phyloP scores from a whole-genome alignment of 148 eudicot species.

The Amaranthus hypochondriacus region DNA sequence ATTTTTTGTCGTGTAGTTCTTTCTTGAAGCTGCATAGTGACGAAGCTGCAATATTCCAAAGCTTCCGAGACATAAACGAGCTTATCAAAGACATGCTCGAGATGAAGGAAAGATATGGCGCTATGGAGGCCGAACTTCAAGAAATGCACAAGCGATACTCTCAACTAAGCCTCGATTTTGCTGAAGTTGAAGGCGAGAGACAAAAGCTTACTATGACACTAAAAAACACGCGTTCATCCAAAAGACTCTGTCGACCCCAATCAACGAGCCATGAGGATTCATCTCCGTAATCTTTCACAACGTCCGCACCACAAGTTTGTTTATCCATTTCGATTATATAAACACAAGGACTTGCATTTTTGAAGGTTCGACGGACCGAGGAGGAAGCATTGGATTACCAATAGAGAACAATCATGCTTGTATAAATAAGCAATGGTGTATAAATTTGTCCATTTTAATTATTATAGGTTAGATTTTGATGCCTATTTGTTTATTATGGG shows the following conservation, averaged over 20 bases:
- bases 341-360: background rate
- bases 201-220: conserved; percentile 80
- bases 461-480: conserved; percentile 7
- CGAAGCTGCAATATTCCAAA: conserved; percentile 81
- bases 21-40: conserved; percentile 85
- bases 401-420: conserved; percentile 1
- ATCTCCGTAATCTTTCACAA: conserved; percentile 18
- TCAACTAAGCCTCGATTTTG: conserved; percentile 79
- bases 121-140: conserved; percentile 63
- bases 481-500: conserved; percentile 5
- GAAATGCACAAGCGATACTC: conserved; percentile 93
- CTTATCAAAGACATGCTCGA: conserved; percentile 80
- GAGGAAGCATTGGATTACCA: background rate
- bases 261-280: conserved; percentile 30
- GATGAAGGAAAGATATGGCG: conserved; percentile 53
- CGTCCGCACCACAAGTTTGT: background rate
- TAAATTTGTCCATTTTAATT: conserved; percentile 5
- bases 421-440: conserved; percentile 24
- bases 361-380: background rate
- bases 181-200: conserved; percentile 98
- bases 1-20: conserved; percentile 44
- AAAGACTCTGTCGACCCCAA: conserved; percentile 39
- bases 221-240: conserved; percentile 62
- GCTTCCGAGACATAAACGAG: conserved; percentile 91
- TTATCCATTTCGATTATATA: background rate